Evolutionary conservation across 2,329 filamentous ascomycete species (phyloP).

Genomic region (Zalaria obscura): DNA sequence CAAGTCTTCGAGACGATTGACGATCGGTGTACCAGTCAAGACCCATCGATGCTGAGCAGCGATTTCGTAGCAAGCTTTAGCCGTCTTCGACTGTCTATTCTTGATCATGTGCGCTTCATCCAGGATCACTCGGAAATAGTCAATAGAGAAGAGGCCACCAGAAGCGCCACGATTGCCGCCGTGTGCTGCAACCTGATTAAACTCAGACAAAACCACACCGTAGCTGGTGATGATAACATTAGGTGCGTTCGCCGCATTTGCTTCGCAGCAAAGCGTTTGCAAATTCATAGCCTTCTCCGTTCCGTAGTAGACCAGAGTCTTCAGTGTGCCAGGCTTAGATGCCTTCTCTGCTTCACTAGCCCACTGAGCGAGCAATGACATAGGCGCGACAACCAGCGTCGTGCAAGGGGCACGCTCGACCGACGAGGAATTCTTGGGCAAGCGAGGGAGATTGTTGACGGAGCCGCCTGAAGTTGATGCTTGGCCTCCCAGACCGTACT

Average conservation of each 20-base stretch:
- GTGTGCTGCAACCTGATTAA: constrained; percentile 54
- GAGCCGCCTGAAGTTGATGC: constrained; percentile 16
- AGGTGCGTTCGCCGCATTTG: constrained; percentile 62
- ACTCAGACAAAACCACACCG: constrained; percentile 82
- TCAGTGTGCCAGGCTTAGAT: constrained; percentile 70
- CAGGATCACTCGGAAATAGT: constrained; percentile 89
- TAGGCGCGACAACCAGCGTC: constrained; percentile 89
- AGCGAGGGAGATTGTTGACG: constrained; percentile 47
- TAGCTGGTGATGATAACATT: constrained; percentile 94
- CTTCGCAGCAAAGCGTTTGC: constrained; percentile 60
- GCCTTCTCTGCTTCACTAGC: constrained; percentile 89
- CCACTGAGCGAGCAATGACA: constrained; percentile 95
- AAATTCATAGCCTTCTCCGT: constrained; percentile 69
- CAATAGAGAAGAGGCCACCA: constrained; percentile 68
- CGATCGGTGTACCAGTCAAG: constrained; percentile 88
- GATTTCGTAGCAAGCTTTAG: constrained; percentile 87
- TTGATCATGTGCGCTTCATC: constrained; percentile 96
- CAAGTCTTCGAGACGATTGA: constrained; percentile 87
- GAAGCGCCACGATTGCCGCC: constrained; percentile 51
- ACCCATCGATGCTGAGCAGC: constrained; percentile 79
- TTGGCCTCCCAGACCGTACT: constrained; percentile 15
- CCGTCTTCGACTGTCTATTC: constrained; percentile 72
- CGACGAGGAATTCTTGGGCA: constrained; percentile 41
- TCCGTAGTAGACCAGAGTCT: constrained; percentile 82
- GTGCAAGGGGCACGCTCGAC: constrained; percentile 67